Conservation (phyloP, 768 basidiomycete species). For the Suillus cothurnatus region DNA sequence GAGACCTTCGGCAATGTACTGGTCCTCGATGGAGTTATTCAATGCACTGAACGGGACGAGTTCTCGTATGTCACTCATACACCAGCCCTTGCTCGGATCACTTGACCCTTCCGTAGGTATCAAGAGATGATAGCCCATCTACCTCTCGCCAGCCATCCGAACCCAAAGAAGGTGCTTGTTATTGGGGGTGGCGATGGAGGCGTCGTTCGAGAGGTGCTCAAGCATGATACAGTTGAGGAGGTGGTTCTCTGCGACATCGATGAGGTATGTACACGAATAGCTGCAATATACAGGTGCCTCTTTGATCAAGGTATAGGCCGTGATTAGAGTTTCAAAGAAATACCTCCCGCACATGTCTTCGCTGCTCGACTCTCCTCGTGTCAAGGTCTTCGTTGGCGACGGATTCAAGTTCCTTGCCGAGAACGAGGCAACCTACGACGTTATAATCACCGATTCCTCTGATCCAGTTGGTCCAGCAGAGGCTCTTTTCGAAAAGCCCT, state of each 20-base stretch:
- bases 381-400: conserved; percentile 86
- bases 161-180: conserved; percentile 94
- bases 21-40: conserved; percentile 92
- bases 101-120: conserved; percentile 55
- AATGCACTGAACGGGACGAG: conserved; percentile 97
- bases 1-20: conserved; percentile 98
- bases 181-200: conserved; percentile 99
- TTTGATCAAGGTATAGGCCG: conserved; percentile 56
- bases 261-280: conserved; percentile 54
- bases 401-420: conserved; percentile 96
- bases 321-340: conserved; percentile 90
- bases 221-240: conserved; percentile 86
- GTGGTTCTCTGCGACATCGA: conserved; percentile 98
- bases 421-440: conserved; percentile 87
- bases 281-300: neutral
- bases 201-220: conserved; percentile 95
- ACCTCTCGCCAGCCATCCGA: conserved; percentile 94
- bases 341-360: conserved; percentile 94
- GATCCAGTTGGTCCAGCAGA: conserved; percentile 97
- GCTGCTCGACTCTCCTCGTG: conserved; percentile 77
- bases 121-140: conserved; percentile 99
- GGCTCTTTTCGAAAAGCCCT: conserved; percentile 93
- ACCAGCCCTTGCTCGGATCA: neutral
- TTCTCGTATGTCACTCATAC: conserved; percentile 73
- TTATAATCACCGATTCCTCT: conserved; percentile 98